phyloP scores from a whole-genome alignment of 2,329 filamentous ascomycete species.

The Blastomyces gilchristii region DNA sequence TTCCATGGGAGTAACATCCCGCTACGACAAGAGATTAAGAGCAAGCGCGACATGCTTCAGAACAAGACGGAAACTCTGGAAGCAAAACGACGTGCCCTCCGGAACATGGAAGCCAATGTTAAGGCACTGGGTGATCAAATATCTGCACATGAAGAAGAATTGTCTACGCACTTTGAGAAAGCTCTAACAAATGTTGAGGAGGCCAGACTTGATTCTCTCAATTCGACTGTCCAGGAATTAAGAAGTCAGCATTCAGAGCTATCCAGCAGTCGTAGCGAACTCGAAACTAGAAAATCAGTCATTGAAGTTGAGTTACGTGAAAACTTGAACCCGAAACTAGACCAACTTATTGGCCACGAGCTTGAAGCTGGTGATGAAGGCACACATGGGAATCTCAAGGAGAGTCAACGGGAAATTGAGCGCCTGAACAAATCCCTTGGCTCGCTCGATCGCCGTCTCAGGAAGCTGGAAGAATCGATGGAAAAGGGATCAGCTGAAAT shows the following conservation, averaged over 20 bases:
- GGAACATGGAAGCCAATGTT: conserved; percentile 64
- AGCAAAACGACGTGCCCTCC: conserved; percentile 52
- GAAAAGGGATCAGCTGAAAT: conserved; percentile 49
- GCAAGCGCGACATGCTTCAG: conserved; percentile 64
- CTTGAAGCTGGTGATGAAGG: conserved; percentile 55
- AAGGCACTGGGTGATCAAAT: conserved; percentile 67
- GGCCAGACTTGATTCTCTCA: conserved; percentile 61
- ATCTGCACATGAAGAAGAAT: conserved; percentile 65
- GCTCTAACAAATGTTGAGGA: conserved; percentile 76
- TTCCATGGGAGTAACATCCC: conserved; percentile 75
- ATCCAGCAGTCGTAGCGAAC: conserved; percentile 60
- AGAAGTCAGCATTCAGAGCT: conserved; percentile 67
- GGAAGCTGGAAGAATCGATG: conserved; percentile 63
- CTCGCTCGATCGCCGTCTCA: conserved; percentile 56
- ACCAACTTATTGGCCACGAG: conserved; percentile 69
- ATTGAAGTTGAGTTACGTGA: conserved; percentile 83
- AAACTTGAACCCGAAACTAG: conserved; percentile 75
- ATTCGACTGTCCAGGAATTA: conserved; percentile 58
- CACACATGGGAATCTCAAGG: conserved; percentile 56
- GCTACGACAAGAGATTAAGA: conserved; percentile 63
- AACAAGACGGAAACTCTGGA: conserved; percentile 65
- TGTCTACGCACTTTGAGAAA: conserved; percentile 85
- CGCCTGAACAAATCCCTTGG: conserved; percentile 61
- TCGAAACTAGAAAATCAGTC: conserved; percentile 70
- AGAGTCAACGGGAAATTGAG: conserved; percentile 70